Conservation (phyloP, 768 basidiomycete genomes). For the Hygrophorus pudorinus region DNA sequence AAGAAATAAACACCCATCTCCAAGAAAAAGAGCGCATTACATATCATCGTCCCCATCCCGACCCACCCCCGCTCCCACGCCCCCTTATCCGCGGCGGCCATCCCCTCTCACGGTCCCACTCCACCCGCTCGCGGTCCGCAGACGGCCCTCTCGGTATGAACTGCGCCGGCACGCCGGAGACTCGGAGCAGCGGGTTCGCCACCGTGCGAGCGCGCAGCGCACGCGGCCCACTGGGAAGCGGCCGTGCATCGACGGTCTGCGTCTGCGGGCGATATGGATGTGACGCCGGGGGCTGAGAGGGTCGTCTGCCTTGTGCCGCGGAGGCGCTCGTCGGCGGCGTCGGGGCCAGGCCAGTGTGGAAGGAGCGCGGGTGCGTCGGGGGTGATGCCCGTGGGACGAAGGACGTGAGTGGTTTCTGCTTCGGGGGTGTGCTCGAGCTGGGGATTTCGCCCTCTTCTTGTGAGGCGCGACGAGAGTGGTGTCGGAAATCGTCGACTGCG, state of each 20-base stretch:
- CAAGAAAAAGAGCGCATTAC: too few relatives aligned
- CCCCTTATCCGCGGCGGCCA: slow-evolving; percentile 19
- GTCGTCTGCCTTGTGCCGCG: not conserved
- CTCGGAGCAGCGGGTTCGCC: not conserved
- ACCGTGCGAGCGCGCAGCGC: slow-evolving; percentile 9
- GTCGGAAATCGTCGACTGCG: slow-evolving; percentile 2
- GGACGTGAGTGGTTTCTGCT: slow-evolving; percentile 6
- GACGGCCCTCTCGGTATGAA: slow-evolving; percentile 41
- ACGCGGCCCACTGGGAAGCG: slow-evolving; percentile 17
- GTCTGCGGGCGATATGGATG: slow-evolving; percentile 1
- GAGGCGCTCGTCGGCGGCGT: not conserved
- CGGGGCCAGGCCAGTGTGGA: slow-evolving; percentile 14
- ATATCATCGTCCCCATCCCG: slow-evolving; percentile 18
- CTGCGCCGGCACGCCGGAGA: slow-evolving; percentile 19
- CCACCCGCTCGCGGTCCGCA: slow-evolving; percentile 36
- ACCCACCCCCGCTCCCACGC: slow-evolving; percentile 24
- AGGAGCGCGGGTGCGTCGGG: slow-evolving; percentile 39
- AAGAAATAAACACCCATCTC: too few relatives aligned
- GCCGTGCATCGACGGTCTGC: slow-evolving; percentile 16
- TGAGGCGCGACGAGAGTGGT: slow-evolving; percentile 21
- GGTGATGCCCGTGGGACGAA: slow-evolving; percentile 28
- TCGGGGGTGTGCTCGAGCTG: slow-evolving; percentile 11
- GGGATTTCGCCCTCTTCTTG: slow-evolving; percentile 48
- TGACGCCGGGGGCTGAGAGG: not conserved
- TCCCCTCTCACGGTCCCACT: slow-evolving; percentile 1